phyloP scores from a whole-genome alignment of 2,329 filamentous ascomycete genomes.

The Botryotinia narcissicola region DNA sequence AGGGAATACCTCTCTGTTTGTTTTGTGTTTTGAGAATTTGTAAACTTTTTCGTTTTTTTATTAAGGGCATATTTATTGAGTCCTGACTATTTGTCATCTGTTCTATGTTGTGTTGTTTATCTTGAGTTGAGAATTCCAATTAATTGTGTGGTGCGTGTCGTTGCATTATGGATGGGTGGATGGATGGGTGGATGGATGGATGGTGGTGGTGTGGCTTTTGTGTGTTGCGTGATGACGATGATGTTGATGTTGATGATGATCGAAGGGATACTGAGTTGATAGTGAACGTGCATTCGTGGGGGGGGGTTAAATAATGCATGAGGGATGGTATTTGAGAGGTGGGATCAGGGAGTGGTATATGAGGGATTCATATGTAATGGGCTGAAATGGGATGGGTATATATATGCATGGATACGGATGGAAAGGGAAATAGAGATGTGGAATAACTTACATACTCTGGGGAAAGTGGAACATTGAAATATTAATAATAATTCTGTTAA shows the following conservation, averaged over 20 bases:
- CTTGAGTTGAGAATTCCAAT: not conserved
- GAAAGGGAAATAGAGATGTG: not conserved
- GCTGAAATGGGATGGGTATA: not conserved
- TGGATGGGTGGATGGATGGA: not conserved
- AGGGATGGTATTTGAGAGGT: not conserved
- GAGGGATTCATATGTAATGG: not conserved
- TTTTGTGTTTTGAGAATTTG: not conserved
- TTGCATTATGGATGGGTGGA: not conserved
- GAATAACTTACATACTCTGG: not conserved
- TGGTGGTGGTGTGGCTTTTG: not conserved
- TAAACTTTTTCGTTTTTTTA: not conserved
- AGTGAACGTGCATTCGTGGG: not conserved
- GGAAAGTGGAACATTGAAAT: not conserved
- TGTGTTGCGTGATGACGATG: not conserved
- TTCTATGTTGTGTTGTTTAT: not conserved
- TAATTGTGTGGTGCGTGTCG: constrained; percentile 1
- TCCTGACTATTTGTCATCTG: not conserved
- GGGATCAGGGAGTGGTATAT: not conserved
- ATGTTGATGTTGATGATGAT: not conserved
- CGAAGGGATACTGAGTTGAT: not conserved
- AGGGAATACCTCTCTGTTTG: constrained; percentile 4
- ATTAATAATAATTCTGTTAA: not conserved
- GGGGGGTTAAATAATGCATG: not conserved
- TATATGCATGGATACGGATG: not conserved
- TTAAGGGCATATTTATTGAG: not conserved